phyloP scores from a whole-genome alignment of 495 filamentous ascomycete species.

The Penicillium angulare region DNA sequence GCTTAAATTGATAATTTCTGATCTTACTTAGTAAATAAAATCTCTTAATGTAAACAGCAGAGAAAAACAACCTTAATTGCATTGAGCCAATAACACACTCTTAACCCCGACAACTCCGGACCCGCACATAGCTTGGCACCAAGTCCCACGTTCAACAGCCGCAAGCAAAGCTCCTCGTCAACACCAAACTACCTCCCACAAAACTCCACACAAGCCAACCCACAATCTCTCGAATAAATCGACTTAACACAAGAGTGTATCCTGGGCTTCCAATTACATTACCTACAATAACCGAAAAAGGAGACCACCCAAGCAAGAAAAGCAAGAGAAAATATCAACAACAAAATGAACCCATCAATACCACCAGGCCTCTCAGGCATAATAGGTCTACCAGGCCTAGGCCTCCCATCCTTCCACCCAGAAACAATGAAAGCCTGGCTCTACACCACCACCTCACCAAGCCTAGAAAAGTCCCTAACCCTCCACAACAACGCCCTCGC shows the following conservation, averaged over 20 bases:
- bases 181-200: too few relatives aligned
- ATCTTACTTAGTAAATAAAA: too few relatives aligned
- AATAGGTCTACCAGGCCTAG: slow-evolving; percentile 2
- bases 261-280: not conserved
- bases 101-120: not conserved
- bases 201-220: too few relatives aligned
- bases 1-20: too few relatives aligned
- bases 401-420: slow-evolving; percentile 15
- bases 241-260: too few relatives aligned
- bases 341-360: slow-evolving; percentile 2
- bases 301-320: not conserved
- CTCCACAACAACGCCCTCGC: slow-evolving; percentile 45
- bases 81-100: not conserved
- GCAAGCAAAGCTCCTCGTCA: too few relatives aligned
- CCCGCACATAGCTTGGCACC: not conserved
- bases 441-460: slow-evolving; percentile 45
- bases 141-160: too few relatives aligned
- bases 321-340: not conserved
- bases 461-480: slow-evolving; percentile 55
- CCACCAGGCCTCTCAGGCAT: slow-evolving; percentile 12
- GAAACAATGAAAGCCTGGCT: slow-evolving; percentile 63
- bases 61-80: not conserved
- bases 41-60: too few relatives aligned
- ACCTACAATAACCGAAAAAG: not conserved
- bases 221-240: too few relatives aligned